Base-by-base conservation (phyloP, 108 stramenopile genomes). In the Craspedostauros australis region DNA sequence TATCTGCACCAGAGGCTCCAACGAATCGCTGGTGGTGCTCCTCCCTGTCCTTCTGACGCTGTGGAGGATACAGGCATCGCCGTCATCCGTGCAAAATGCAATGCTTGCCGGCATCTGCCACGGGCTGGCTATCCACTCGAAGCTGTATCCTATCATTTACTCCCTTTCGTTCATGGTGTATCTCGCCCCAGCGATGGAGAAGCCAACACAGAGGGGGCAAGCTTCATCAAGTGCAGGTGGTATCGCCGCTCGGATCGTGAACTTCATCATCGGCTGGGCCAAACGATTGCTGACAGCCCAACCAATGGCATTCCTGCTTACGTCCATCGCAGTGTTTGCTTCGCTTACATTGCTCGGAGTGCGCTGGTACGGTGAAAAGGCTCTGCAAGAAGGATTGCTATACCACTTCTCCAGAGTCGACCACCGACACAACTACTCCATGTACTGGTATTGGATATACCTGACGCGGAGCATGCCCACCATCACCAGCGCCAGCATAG, bases 381-480 rank as follows among this genome's bases (percentile, higher is more conserved):
- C 84, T 42, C 27, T 96, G 39, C 55, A 93, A 39, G 78, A 98
- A 42, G 94, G 94, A 16, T 54, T 97, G 6, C 51, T 97, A 15
- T 96, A 98, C 60, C 99, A 99, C 61, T 84, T 98, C 55, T 73
- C 72, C 23, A 78, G 99, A 19, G 68, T 94, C 12, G 99, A 99
- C 72, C 95, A 98, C 72, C 61, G 79, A 38, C 75, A 76, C 50
- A 76, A 82, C 46, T 77, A 77, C 54, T 72, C 70, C 29, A 77
- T 77, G 73, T 74, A 70, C 37, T 82, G 78, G 77, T 79, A 79
- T 44, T 77, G 76, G 76, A 96, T 97, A 31, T 99, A 99, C 56
- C 68, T 99, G 19, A 59, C 80, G 6, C 72, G 76, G 23, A n/a
- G 78, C 76, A 19, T 49, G 71, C 50, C 50, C 47, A 20, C 57